A percentile compares a stretch with the other conserved stretches of the same genome.
phyloP scores from a whole-genome alignment of 345 rosid genomes.

The Citrus hindsii region DNA sequence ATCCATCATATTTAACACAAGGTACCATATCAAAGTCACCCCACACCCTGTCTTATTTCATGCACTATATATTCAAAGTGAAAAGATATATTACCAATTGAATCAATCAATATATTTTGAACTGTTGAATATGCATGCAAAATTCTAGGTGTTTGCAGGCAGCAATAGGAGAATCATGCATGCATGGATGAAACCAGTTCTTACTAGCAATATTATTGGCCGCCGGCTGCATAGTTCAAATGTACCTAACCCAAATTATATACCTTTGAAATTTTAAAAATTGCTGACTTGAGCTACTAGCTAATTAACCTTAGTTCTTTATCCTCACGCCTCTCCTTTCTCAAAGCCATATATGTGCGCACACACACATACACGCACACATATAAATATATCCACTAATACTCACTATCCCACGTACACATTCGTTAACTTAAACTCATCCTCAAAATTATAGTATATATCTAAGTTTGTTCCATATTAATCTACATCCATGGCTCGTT shows the following conservation, averaged over 20 bases:
- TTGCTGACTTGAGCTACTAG: background rate
- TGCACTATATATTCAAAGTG: no score
- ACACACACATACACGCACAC: no score
- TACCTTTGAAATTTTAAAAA: background rate
- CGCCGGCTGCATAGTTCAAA: background rate
- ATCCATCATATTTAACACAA: no score
- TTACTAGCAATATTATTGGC: background rate
- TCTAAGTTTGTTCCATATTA: background rate
- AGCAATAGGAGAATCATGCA: no score
- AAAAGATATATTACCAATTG: no score
- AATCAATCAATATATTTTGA: no score
- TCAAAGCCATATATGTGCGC: background rate
- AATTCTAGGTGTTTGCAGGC: no score
- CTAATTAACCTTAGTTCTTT: background rate
- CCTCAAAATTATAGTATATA: background rate
- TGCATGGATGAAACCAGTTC: no score
- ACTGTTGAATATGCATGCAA: no score
- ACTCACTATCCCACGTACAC: background rate
- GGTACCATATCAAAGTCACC: no score
- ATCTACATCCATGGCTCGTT: slow-evolving; percentile 7
- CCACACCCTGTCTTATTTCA: no score
- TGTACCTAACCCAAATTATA: slow-evolving; percentile 7
- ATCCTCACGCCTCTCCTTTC: slow-evolving; percentile 11
- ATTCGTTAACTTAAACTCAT: background rate
- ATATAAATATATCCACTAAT: no score